Evolutionary conservation across 202 grass and related monocot genomes (phyloP), one percentile per base, ranked within the genome.

Genomic region (Zoysia matrella): DNA sequence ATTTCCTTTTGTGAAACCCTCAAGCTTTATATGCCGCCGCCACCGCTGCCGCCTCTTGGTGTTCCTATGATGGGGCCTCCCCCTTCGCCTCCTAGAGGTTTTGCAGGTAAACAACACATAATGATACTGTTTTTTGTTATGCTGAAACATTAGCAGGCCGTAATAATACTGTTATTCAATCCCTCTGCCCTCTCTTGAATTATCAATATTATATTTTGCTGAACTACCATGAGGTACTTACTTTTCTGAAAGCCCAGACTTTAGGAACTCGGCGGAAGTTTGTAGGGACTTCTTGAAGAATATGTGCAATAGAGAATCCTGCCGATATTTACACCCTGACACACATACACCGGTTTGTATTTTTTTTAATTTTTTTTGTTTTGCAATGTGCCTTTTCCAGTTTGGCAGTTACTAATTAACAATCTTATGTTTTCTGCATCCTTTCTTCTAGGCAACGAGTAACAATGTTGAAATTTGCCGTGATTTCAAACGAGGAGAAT

Each of bases 401-500:
- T 73, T 22, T 72, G 70, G 2, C 50, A 79, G 36, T 60, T 66
- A 72, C 62, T 80, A 68, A 63, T 57, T 47, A 69, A 30, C 8
- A 30, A 80, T 4, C n/a, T 58, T 5, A 56, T 49, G 40, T 55
- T 57, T 52, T 58, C 13, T 73, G 71, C 42, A 71, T 70, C 39
- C 52, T 64, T 72, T 79, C 13, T 84, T 5, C 49, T 78, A 93
- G 88, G 88, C 76, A 71, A 60, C 66, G 18, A 67, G 66, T 14
- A 51, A 79, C 49, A 86, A 86, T 50, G 85, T 93, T 85, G 88
- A 93, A 88, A 55, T 93, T 55, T 93, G 91, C 51, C 85, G 88
- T 85, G 91, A 93, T 93, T 93, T 90, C 67, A 76, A 66, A 71
- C 78, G 77, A 71, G 91, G 91, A 72, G 72, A 82, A 87, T 93